Evolutionary conservation across 352 stramenopile genomes (phyloP).

Genomic region (Globisporangium perplexum): DNA sequence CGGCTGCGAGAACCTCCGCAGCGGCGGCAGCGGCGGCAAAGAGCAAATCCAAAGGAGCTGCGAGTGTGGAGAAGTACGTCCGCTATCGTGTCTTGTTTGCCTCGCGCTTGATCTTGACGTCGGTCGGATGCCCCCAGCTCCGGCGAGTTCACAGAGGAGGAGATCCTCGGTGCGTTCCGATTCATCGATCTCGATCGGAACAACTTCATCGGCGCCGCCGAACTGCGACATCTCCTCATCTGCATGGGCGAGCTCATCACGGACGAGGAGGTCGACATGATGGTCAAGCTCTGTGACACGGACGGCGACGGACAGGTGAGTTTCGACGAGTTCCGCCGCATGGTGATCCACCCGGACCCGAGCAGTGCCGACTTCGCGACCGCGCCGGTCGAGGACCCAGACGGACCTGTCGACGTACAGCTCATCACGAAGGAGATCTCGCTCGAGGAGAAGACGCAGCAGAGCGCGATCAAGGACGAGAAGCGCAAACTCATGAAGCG

Average conservation of each 20-base stretch:
- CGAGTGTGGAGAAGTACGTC: conserved; percentile 23
- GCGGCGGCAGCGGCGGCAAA: conserved; percentile 11
- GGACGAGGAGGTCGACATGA: conserved; percentile 92
- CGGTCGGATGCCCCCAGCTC: conserved; percentile 16
- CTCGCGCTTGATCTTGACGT: neutral
- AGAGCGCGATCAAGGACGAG: conserved; percentile 61
- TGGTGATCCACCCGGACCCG: conserved; percentile 90
- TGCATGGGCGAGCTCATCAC: conserved; percentile 96
- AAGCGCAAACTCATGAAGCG: conserved; percentile 64
- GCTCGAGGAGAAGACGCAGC: conserved; percentile 40
- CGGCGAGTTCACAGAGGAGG: conserved; percentile 88
- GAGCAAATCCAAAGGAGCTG: conserved; percentile 11
- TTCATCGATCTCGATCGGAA: conserved; percentile 95
- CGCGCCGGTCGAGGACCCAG: conserved; percentile 18
- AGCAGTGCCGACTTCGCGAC: conserved; percentile 68
- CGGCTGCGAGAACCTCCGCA: conserved; percentile 11
- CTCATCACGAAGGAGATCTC: conserved; percentile 30
- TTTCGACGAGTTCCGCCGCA: conserved; percentile 87
- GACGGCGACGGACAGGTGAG: conserved; percentile 92
- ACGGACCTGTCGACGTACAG: conserved; percentile 20
- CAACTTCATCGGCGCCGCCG: conserved; percentile 88
- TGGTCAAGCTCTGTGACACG: conserved; percentile 90
- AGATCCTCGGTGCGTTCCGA: conserved; percentile 88
- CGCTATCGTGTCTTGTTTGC: neutral
- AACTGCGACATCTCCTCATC: conserved; percentile 91